Conservation (phyloP, 768 basidiomycete genomes). For the Collybiopsis confluens region DNA sequence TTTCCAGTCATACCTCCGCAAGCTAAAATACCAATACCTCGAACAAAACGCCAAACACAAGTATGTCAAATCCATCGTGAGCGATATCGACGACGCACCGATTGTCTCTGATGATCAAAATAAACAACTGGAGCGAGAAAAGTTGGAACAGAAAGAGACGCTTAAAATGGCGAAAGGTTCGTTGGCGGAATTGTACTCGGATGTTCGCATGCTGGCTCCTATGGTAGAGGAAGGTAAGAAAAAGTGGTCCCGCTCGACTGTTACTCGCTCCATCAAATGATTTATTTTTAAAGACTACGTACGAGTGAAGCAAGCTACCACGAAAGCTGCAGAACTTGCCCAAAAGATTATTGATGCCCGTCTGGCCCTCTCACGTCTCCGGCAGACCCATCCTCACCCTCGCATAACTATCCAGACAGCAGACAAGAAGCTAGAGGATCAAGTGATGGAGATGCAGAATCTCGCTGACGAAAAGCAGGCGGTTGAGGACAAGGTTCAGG, state of each 20-base stretch:
- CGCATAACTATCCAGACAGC: conserved; percentile 76
- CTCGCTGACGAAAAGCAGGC: conserved; percentile 61
- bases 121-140: conserved; percentile 52
- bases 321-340: conserved; percentile 55
- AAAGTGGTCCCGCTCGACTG: neutral
- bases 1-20: conserved; percentile 64
- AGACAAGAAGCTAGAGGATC: conserved; percentile 65
- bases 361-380: conserved; percentile 72
- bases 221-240: conserved; percentile 68
- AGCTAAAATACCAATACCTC: conserved; percentile 85
- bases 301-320: conserved; percentile 47
- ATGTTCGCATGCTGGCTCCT: conserved; percentile 60
- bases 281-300: conserved; percentile 48
- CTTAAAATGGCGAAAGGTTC: conserved; percentile 62
- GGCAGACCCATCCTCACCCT: conserved; percentile 76
- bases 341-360: conserved; percentile 82
- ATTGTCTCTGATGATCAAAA: conserved; percentile 80
- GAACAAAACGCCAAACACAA: conserved; percentile 90
- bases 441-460: conserved; percentile 77
- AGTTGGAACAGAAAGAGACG: conserved; percentile 67
- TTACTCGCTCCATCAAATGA: neutral
- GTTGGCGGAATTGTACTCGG: conserved; percentile 57
- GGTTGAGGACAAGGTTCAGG: conserved; percentile 45
- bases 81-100: conserved; percentile 78
- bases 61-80: conserved; percentile 83